Conservation (phyloP, 1,284 basidiomycete species). For the Fereydounia khargensis region DNA sequence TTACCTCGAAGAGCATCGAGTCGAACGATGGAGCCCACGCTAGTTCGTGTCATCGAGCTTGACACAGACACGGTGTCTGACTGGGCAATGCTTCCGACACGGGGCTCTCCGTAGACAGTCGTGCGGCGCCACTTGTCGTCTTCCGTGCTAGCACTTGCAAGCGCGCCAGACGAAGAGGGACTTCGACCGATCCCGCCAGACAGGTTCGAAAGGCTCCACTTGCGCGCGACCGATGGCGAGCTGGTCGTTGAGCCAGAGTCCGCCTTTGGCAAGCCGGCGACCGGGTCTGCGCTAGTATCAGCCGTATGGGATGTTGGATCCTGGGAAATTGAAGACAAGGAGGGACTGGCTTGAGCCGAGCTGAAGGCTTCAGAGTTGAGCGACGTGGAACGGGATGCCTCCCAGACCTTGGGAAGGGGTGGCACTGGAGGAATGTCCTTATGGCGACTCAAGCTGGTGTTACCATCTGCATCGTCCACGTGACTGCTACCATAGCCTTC, state of each 20-base stretch:
- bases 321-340: not conserved
- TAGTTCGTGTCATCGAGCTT: constrained; percentile 2
- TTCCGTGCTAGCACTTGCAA: not conserved
- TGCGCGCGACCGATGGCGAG: not conserved
- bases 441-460: not conserved
- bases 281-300: not conserved
- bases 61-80: not conserved
- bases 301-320: not conserved
- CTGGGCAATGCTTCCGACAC: not conserved
- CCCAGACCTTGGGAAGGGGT: constrained; percentile 86
- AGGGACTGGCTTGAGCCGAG: constrained; percentile 8
- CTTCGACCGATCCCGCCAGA: constrained; percentile 1
- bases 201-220: constrained; percentile 6
- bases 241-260: not conserved
- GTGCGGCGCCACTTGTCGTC: not conserved
- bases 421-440: constrained; percentile 83
- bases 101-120: not conserved
- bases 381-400: constrained; percentile 69
- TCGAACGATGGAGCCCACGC: constrained; percentile 16
- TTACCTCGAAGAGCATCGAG: not conserved
- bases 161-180: not conserved
- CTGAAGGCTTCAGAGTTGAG: constrained; percentile 23
- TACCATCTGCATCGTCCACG: not conserved
- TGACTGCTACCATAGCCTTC: not conserved
- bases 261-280: constrained; percentile 5